A percentile compares a stretch with the other conserved stretches of the same genome.
Evolutionary conservation across 2,329 filamentous ascomycete species (phyloP).

Genomic region (Elsinoe necatrix): DNA sequence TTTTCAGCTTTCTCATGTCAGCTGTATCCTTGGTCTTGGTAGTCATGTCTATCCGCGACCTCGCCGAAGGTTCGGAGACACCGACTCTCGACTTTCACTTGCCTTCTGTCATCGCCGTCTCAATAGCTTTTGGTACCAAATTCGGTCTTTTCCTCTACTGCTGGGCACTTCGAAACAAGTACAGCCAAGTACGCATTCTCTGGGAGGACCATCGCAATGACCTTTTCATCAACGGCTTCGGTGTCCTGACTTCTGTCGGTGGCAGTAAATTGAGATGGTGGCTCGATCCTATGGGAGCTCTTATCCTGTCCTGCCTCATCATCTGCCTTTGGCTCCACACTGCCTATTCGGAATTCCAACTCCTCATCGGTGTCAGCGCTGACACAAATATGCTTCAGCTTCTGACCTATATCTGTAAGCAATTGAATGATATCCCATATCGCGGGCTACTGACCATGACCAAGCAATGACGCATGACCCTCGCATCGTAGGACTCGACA

Average conservation of each 20-base stretch:
- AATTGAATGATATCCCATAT: not conserved
- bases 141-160: constrained; percentile 81
- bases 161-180: constrained; percentile 81
- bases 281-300: constrained; percentile 88
- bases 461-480: constrained; percentile 73
- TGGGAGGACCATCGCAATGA: constrained; percentile 98
- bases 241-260: constrained; percentile 79
- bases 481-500: constrained; percentile 77
- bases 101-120: constrained; percentile 76
- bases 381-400: constrained; percentile 80
- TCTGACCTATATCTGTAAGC: constrained; percentile 80
- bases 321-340: constrained; percentile 74
- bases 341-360: constrained; percentile 79
- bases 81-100: constrained; percentile 55
- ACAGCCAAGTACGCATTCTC: constrained; percentile 82
- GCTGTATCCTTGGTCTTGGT: constrained; percentile 87
- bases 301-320: constrained; percentile 72
- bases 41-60: constrained; percentile 69
- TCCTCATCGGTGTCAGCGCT: constrained; percentile 83
- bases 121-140: constrained; percentile 77
- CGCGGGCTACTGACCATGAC: not conserved
- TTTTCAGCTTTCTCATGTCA: constrained; percentile 94
- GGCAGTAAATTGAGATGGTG: constrained; percentile 83
- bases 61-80: constrained; percentile 45
- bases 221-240: constrained; percentile 85